Evolutionary conservation across 257 asterid species (phyloP).

Genomic region (Gentiana straminea): DNA sequence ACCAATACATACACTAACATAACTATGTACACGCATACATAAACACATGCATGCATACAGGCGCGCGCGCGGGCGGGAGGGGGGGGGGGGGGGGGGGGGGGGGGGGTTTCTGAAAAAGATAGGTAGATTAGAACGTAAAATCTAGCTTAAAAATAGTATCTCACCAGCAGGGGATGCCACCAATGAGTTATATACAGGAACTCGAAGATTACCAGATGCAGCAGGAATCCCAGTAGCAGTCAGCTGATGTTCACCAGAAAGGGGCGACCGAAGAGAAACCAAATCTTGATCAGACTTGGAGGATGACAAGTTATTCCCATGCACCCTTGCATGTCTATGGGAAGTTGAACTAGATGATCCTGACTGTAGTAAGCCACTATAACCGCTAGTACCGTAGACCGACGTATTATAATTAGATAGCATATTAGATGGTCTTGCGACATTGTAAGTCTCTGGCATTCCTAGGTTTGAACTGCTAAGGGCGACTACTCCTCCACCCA

Average conservation of each 20-base stretch:
- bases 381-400: conserved; percentile 19
- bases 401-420: conserved; percentile 15
- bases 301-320: conserved; percentile 40
- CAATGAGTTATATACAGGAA: conserved; percentile 44
- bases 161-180: conserved; percentile 61
- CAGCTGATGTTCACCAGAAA: conserved; percentile 50
- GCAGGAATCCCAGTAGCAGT: conserved; percentile 30
- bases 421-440: conserved; percentile 9
- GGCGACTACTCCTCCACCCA: conserved; percentile 39
- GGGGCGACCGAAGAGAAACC: conserved; percentile 54
- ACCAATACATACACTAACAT: too few relatives aligned
- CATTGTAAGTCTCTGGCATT: conserved; percentile 29
- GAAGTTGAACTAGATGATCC: conserved; percentile 50
- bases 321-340: conserved; percentile 39
- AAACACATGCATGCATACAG: too few relatives aligned
- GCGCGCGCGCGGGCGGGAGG: too few relatives aligned
- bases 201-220: conserved; percentile 31
- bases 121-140: background rate
- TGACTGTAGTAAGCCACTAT: conserved; percentile 47
- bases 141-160: conserved; percentile 17
- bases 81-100: too few relatives aligned
- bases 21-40: too few relatives aligned
- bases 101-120: background rate
- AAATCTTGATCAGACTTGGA: conserved; percentile 93
- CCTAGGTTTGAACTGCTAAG: conserved; percentile 39